These are phyloP conservation scores for Glycine tomentella DNA, from an alignment of 306 rosid species.

Conservation along the genomic window DNA sequence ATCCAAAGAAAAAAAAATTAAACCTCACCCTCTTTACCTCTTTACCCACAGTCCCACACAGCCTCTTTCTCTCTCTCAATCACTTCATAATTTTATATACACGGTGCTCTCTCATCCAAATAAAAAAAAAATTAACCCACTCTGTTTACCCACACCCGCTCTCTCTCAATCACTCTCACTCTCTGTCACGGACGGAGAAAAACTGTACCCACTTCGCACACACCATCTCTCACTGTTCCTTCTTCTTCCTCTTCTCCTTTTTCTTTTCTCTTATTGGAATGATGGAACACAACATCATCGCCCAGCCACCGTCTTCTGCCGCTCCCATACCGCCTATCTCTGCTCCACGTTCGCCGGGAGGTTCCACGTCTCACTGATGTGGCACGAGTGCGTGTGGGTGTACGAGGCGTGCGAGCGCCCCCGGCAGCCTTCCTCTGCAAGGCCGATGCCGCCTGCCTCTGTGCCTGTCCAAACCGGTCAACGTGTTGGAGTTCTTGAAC, in stretches of 20 bases:
- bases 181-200: conserved; percentile 8
- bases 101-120: conserved; percentile 38
- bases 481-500: no score
- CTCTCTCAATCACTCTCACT: neutral
- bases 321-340: no score
- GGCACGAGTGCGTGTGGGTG: no score
- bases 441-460: no score
- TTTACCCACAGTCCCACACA: no score
- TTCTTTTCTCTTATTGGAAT: conserved; percentile 43
- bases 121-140: neutral
- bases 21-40: no score
- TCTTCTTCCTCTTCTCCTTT: neutral
- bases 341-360: no score
- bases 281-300: conserved; percentile 57
- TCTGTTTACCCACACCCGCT: neutral
- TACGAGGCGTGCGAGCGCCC: no score
- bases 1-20: neutral
- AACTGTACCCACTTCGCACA: neutral
- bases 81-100: conserved; percentile 22
- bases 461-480: no score
- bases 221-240: neutral
- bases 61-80: no score
- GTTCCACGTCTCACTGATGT: no score
- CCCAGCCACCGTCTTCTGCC: conserved; percentile 62
- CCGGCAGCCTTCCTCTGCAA: no score